Conservation (phyloP, 1,284 basidiomycete genomes). For the Melampsora allii-populina region DNA sequence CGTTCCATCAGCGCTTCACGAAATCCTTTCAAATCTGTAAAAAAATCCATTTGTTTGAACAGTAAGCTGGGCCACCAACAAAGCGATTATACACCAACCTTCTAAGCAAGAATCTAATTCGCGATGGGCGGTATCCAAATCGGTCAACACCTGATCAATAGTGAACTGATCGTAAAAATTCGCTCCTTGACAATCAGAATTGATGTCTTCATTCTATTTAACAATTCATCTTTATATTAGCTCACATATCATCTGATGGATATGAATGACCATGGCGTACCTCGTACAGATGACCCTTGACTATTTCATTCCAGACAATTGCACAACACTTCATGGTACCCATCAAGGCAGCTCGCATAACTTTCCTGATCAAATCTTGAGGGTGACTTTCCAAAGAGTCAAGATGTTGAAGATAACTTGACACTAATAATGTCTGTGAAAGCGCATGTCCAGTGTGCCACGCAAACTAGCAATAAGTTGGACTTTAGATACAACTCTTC, state of each 20-base stretch:
- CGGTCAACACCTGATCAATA: constrained; percentile 25
- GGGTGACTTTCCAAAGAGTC: constrained; percentile 54
- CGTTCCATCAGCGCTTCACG: constrained; percentile 35
- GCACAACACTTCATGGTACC: constrained; percentile 79
- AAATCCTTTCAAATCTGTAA: constrained; percentile 14
- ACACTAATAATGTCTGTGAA: constrained; percentile 78
- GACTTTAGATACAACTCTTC: neutral
- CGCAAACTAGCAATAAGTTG: constrained; percentile 62
- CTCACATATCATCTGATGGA: constrained; percentile 15
- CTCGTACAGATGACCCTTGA: constrained; percentile 68
- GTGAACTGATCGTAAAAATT: constrained; percentile 29
- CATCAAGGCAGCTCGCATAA: constrained; percentile 67
- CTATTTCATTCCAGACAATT: constrained; percentile 73
- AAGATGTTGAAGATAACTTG: constrained; percentile 71
- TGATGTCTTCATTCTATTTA: constrained; percentile 33
- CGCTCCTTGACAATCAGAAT: constrained; percentile 12
- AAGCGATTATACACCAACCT: neutral
- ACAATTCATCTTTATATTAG: neutral
- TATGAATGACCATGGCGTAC: constrained; percentile 57
- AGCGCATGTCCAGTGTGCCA: constrained; percentile 82
- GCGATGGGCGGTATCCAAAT: constrained; percentile 22
- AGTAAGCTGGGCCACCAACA: neutral
- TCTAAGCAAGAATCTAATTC: constrained; percentile 16
- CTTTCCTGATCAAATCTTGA: constrained; percentile 63
- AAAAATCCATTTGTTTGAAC: neutral